Evolutionary conservation across 2,329 filamentous ascomycete species (phyloP), one percentile per base, ranked within the genome.

Genomic region (Colletotrichum godetiae): DNA sequence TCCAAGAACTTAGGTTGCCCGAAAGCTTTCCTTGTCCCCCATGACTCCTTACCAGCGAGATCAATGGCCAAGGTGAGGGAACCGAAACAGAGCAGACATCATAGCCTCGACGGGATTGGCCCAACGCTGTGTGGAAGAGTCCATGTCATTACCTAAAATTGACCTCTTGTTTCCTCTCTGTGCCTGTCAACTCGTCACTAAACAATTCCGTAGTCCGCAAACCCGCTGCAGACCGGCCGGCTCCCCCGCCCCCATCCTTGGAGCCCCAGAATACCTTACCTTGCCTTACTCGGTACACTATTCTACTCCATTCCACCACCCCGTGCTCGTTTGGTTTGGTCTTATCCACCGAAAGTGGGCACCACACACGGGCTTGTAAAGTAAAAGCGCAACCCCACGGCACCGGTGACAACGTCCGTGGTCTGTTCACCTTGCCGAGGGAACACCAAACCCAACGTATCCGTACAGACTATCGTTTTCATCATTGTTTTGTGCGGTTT

Each of bases 311-410:
- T 33, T 37, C 33, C 49, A 49, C 31, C 53, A 19, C 31, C 52
- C 65, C 65, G 69, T 72, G 69, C 65, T 67, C 33, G 27, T 72
- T 64, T 72, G 65, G 42, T 60, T 57, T 60, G 66, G 53, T 59
- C 52, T 72, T 69, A 69, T 64, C 70, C 70, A 72, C 70, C 57
- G 59, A 58, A 55, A 72, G 69, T 69, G 69, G 69, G 35, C 68
- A 72, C 69, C 58, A 19, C 33, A 42, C 15, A 42, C 37, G 37
- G 19, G 46, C 22, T 46, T 8, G 42, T 22, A 33, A 49, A 58
- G 53, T 35, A 53, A 67, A 64, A 72, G 58, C 69, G 59, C 64
- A 33, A 42, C 15, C 61, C 31, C 42, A 49, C 42, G 15, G 46
- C 42, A 71, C 56, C 56, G 49, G 66, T 58, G 49, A 68, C 65